Evolutionary conservation across 2,329 filamentous ascomycete species (phyloP).

Genomic region (Cyphellophora attinorum): DNA sequence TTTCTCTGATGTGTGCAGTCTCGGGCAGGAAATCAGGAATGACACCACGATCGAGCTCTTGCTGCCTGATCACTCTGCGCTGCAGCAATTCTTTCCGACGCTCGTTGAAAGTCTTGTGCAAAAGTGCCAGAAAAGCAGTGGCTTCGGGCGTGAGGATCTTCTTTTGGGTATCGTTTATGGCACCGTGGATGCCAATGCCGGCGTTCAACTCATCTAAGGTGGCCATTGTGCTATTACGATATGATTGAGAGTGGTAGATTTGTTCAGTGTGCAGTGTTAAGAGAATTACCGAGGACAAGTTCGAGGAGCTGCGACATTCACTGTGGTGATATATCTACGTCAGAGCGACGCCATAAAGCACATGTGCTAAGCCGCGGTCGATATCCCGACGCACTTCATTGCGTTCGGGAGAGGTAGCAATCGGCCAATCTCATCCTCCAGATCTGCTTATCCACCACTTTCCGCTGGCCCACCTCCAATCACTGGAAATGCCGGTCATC

Average conservation of each 20-base stretch:
- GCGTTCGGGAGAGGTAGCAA: not conserved
- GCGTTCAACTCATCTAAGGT: constrained; percentile 68
- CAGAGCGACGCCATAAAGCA: not conserved
- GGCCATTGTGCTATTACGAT: constrained; percentile 45
- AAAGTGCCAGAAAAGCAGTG: constrained; percentile 80
- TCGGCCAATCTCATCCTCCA: not conserved
- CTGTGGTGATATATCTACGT: not conserved
- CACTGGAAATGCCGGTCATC: no score
- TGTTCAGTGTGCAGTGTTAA: not conserved
- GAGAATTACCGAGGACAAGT: not conserved
- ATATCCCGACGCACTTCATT: not conserved
- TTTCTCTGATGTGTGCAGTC: constrained; percentile 90
- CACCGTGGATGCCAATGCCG: constrained; percentile 77
- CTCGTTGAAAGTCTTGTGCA: constrained; percentile 88
- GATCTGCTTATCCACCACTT: not conserved
- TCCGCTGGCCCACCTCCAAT: not conserved
- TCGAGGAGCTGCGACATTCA: no score
- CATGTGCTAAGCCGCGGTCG: not conserved
- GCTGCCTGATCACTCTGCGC: constrained; percentile 75
- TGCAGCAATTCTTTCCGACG: constrained; percentile 84
- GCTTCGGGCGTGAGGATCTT: constrained; percentile 90
- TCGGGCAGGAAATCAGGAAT: constrained; percentile 92
- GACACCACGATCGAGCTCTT: constrained; percentile 80
- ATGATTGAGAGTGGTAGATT: not conserved
- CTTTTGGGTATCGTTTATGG: constrained; percentile 63